Percentiles rank a stretch among this genome's conserved stretches.
These are phyloP conservation scores for Pulveroboletus sp. DNA, from an alignment of 768 basidiomycete genomes.

Conservation along the genomic window DNA sequence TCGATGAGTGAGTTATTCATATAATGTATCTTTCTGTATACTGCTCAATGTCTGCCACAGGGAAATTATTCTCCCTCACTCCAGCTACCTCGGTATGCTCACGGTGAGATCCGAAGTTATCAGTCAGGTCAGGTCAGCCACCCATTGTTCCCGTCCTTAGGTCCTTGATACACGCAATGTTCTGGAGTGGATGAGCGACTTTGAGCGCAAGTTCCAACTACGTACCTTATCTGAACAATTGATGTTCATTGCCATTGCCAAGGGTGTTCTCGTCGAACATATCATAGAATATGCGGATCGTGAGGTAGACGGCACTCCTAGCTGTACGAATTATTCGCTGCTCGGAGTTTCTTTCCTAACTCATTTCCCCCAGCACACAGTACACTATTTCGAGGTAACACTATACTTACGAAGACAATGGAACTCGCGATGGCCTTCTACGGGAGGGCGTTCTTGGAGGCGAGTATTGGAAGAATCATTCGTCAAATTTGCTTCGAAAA, in stretches of 20 bases:
- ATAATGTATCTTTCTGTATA: background rate
- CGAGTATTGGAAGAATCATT: conserved; percentile 67
- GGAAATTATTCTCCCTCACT: conserved; percentile 73
- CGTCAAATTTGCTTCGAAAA: conserved; percentile 68
- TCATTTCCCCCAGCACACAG: conserved; percentile 51
- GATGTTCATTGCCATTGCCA: conserved; percentile 66
- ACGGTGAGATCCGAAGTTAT: conserved; percentile 38
- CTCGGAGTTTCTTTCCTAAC: background rate
- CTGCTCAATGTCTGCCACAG: conserved; percentile 33
- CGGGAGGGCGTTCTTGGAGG: conserved; percentile 75
- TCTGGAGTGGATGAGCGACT: conserved; percentile 70
- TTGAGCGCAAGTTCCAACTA: conserved; percentile 62
- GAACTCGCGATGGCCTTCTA: conserved; percentile 80
- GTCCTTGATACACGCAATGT: conserved; percentile 54
- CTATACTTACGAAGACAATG: conserved; percentile 66
- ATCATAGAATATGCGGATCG: conserved; percentile 63
- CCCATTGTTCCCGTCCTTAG: conserved; percentile 4
- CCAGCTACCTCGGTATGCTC: conserved; percentile 57
- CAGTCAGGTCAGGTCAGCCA: background rate
- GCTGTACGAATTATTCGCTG: conserved; percentile 43
- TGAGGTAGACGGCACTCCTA: conserved; percentile 66
- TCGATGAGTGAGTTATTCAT: conserved; percentile 59
- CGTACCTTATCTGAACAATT: conserved; percentile 59
- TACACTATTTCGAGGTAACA: conserved; percentile 70
- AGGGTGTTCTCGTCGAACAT: conserved; percentile 58